phyloP scores from a whole-genome alignment of 2,329 filamentous ascomycete genomes.

The Xylaria polymorpha region DNA sequence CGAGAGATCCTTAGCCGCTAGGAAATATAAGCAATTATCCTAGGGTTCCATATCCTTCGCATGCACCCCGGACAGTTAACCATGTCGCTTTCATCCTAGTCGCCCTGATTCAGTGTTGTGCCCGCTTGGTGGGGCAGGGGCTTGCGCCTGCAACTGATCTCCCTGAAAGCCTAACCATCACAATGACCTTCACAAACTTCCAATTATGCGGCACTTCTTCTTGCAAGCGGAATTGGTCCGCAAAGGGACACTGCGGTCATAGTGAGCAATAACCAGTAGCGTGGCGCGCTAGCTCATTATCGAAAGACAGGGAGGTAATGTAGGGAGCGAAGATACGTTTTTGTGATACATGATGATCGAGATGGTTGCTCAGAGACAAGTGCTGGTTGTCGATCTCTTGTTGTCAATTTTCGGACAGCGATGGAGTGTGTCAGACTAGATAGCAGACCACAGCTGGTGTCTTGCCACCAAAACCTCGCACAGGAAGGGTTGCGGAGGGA shows the following conservation, averaged over 20 bases:
- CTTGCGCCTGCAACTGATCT: neutral
- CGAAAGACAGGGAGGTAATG: neutral
- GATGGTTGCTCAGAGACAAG: neutral
- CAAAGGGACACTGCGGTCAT: neutral
- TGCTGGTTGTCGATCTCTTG: neutral
- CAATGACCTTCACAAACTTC: neutral
- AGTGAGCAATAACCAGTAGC: neutral
- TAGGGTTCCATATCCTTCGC: slow-evolving; percentile 13
- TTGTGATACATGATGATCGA: neutral
- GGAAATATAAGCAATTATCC: slow-evolving; percentile 14
- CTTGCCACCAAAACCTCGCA: neutral
- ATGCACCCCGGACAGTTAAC: slow-evolving; percentile 17
- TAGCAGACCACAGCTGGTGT: neutral
- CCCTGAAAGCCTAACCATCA: neutral
- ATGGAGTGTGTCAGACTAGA: neutral
- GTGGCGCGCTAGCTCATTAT: neutral
- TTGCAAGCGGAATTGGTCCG: neutral
- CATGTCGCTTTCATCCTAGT: slow-evolving; percentile 1
- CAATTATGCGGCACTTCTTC: neutral
- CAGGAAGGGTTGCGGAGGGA: neutral
- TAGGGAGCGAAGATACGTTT: neutral
- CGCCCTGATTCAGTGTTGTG: neutral
- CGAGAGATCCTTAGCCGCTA: neutral
- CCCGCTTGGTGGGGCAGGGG: neutral
- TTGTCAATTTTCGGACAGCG: neutral